Evolutionary conservation across 805 yeast genomes (phyloP).

Genomic region (Brettanomyces bruxellensis): DNA sequence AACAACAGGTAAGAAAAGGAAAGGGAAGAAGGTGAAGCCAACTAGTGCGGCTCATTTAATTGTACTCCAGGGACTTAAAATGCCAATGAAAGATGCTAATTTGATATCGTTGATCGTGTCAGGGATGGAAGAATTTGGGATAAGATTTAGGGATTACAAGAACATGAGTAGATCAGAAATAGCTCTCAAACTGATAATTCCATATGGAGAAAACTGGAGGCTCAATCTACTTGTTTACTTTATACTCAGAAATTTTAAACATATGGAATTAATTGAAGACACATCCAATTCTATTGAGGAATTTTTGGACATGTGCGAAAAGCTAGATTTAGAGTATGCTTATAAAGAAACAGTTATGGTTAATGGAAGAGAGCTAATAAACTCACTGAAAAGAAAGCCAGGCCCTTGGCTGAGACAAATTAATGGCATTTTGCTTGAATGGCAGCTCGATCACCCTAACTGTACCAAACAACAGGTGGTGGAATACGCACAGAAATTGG

Average conservation of each 20-base stretch:
- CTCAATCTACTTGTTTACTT: slow-evolving; percentile 22
- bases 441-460: slow-evolving; percentile 74
- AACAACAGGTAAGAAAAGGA: neutral
- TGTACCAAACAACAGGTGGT: slow-evolving; percentile 47
- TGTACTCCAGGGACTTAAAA: slow-evolving; percentile 61
- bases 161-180: slow-evolving; percentile 41
- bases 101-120: slow-evolving; percentile 37
- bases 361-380: slow-evolving; percentile 64
- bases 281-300: slow-evolving; percentile 23
- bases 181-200: slow-evolving; percentile 47
- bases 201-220: slow-evolving; percentile 44
- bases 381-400: slow-evolving; percentile 47
- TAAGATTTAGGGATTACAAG: slow-evolving; percentile 20
- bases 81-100: slow-evolving; percentile 48
- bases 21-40: slow-evolving; percentile 18
- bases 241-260: slow-evolving; percentile 11
- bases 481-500: slow-evolving; percentile 24
- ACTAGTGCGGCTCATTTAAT: neutral
- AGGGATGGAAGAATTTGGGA: slow-evolving; percentile 18
- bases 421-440: slow-evolving; percentile 46
- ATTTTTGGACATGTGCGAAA: slow-evolving; percentile 25
- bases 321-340: slow-evolving; percentile 31
- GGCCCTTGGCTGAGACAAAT: slow-evolving; percentile 80
- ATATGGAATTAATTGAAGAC: slow-evolving; percentile 9
- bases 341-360: slow-evolving; percentile 53